These are phyloP conservation scores for Phytophthora constricta DNA, from an alignment of 352 stramenopile genomes.

Conservation along the genomic window DNA sequence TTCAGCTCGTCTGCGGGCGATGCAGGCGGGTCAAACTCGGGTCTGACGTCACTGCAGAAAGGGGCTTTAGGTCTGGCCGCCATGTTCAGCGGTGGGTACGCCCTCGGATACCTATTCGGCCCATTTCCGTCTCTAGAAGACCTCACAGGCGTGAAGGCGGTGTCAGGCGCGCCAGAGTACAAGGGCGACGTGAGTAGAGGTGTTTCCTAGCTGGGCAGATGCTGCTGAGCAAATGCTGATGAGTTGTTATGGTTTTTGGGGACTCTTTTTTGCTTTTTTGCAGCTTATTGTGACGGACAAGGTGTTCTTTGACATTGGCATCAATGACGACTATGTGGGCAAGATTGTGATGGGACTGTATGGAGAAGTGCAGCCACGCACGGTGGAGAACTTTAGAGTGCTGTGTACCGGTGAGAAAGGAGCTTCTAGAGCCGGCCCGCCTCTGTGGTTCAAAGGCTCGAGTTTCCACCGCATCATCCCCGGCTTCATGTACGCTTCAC, in stretches of 20 bases:
- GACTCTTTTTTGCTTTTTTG: constrained; percentile 3
- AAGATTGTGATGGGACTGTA: constrained; percentile 86
- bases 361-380: constrained; percentile 79
- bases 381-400: constrained; percentile 80
- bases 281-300: constrained; percentile 82
- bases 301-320: constrained; percentile 97
- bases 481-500: constrained; percentile 89
- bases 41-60: constrained; percentile 52
- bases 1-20: constrained; percentile 40
- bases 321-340: constrained; percentile 92
- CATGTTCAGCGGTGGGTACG: constrained; percentile 69
- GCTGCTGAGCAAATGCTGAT: neutral
- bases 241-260: neutral
- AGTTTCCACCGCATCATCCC: constrained; percentile 98
- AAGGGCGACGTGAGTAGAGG: constrained; percentile 45
- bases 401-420: constrained; percentile 83
- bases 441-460: constrained; percentile 95
- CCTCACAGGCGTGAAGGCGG: constrained; percentile 50
- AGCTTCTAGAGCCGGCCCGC: constrained; percentile 88
- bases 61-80: constrained; percentile 53
- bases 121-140: constrained; percentile 71
- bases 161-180: constrained; percentile 41
- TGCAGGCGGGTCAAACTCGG: constrained; percentile 10
- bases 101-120: constrained; percentile 73
- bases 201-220: neutral